Percentiles rank a stretch among this genome's conserved stretches.
These are phyloP conservation scores for Coniochaeta pulveracea DNA, from an alignment of 2,329 filamentous ascomycete species.

Conservation along the genomic window DNA sequence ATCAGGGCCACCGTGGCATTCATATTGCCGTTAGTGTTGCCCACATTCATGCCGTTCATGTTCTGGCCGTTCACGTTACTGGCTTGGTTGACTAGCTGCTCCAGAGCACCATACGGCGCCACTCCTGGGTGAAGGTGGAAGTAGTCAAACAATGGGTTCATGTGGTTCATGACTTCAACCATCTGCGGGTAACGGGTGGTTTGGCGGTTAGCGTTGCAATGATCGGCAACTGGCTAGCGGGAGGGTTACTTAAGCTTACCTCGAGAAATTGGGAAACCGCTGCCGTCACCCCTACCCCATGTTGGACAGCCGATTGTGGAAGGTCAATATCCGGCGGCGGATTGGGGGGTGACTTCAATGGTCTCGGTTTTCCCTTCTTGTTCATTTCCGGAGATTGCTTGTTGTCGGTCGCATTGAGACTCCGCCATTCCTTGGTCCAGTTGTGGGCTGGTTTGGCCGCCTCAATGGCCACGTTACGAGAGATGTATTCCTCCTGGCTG, in stretches of 20 bases:
- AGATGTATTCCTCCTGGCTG: conserved; percentile 73
- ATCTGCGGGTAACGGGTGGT: conserved; percentile 34
- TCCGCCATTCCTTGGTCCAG: conserved; percentile 57
- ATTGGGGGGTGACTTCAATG: conserved; percentile 46
- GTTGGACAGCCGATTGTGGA: conserved; percentile 45
- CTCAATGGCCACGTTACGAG: conserved; percentile 52
- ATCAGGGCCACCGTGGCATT: no score
- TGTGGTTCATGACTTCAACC: conserved; percentile 55
- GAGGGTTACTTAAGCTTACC: no score
- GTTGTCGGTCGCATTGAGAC: conserved; percentile 42
- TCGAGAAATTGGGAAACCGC: conserved; percentile 55
- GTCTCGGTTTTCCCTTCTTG: conserved; percentile 51
- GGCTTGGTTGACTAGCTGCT: conserved; percentile 46
- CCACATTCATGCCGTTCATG: conserved; percentile 36
- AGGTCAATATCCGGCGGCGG: conserved; percentile 50
- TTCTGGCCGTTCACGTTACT: conserved; percentile 22
- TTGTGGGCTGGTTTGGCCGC: conserved; percentile 50
- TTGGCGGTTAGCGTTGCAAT: conserved; percentile 15
- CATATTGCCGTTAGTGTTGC: conserved; percentile 11
- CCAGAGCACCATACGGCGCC: conserved; percentile 45
- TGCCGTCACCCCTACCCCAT: conserved; percentile 46
- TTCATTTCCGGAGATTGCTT: conserved; percentile 56
- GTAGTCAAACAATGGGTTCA: conserved; percentile 51
- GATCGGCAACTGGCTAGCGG: neutral
- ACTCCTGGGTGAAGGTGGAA: conserved; percentile 42